Base-by-base conservation (phyloP, 352 stramenopile genomes). In the Phytophthora cactorum region DNA sequence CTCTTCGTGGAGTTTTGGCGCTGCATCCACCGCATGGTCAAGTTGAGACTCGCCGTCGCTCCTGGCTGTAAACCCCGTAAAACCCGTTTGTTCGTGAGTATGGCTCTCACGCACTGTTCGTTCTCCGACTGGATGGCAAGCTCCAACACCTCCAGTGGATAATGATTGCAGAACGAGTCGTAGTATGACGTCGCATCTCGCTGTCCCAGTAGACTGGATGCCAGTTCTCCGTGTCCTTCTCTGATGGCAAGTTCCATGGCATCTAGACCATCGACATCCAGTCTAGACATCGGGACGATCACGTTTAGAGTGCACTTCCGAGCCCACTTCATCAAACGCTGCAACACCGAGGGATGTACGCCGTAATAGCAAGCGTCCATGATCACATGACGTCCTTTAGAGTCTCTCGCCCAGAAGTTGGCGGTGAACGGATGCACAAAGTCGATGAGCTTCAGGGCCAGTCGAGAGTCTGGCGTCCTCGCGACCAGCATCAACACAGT, bases 361-460 rank as follows among this genome's bases (percentile, higher is more conserved):
- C 63, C 56, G 4, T 31, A 22, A 10, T 58, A 9, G 22, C 63
- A 70, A 28, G 43, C 63, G 25, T 67, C 43, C 64, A 71, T 71
- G 25, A 71, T 61, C 31, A 62, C 63, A 52, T 71, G 56, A 2
- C 64, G 64, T 50, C 59, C 36, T 17, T n/a, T n/a, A 12, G 36
- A 31, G 38, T 64, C 31, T 41, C 34, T 60, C 15, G 51, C 52
- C 58, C 58, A 72, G 52, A 72, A 72, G 22, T 63, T 43, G 31
- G 6, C 52, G 3, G 22, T 51, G 39, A 52, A 46, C 1, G 43
- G 59, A 53, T 43, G 61, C 2, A 68, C 52, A 10, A 64, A 63
- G 52, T 72, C 65, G 31, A 72, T 52, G 46, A 72, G 65, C 22
- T 68, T 72, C 29, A 68, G 28, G 1, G 59, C n/a, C n/a, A n/a